Evolutionary conservation across 495 filamentous ascomycete species (phyloP), one percentile per base, ranked within the genome.

Genomic region (Pyrenula aspistea): DNA sequence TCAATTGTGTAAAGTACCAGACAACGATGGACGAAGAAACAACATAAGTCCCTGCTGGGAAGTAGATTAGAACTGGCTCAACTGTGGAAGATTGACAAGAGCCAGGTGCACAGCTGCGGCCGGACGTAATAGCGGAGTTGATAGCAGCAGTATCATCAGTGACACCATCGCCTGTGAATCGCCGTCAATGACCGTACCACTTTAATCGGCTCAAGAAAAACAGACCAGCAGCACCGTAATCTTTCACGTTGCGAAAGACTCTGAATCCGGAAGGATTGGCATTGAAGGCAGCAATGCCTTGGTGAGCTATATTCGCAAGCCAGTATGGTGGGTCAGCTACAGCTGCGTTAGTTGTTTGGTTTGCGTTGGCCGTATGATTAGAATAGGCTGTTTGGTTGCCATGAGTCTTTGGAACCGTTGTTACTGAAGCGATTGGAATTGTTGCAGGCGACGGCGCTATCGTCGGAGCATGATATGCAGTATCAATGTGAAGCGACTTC

Each of bases 231-330:
- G 82, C 83, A 22, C 85, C 85, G 57, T 79, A 89, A 63, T 90
- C 88, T 65, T 72, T 83, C 42, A 93, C 87, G 63, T 93, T 91
- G 55, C 88, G 85, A 69, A 83, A 93, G 24, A 91, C 77, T 57
- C 79, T 79, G 64, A 86, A 88, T 56, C 53, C 55, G 25, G 61
- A 60, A 10, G 72, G 69, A 20, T 79, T 67, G 8, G 66, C 56
- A 61, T 81, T 81, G 67, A 80, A 88, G 22, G 79, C 80, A 15
- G 81, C 78, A 1, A 68, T 63, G 20, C 86, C 87, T 56, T 85
- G 79, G 21, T 85, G 84, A 25, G 72, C 58, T 60, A 91, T 87
- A 58, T 73, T 73, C 24, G 79, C 75, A 53, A 91, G 64, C 88
- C 89, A 94, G 72, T 83, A 89, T 8, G 66, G 55, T 21, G 67